Conservation (phyloP, 2,329 filamentous ascomycete genomes). For the Colletotrichum sp. region DNA sequence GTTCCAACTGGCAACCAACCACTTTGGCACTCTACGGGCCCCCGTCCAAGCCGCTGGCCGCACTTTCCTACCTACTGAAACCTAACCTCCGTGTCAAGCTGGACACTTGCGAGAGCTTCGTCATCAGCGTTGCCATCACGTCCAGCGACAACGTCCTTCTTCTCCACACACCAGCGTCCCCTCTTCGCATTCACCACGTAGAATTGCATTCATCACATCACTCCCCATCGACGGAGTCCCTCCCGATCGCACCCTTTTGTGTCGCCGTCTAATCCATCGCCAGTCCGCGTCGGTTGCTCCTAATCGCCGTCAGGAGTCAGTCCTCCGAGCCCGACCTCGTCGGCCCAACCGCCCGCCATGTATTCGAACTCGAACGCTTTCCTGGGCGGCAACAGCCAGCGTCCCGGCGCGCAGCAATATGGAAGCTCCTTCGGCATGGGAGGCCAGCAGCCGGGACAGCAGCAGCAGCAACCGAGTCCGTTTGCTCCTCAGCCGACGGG, state of each 20-base stretch:
- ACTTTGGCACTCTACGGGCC: not conserved
- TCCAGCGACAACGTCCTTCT: not conserved
- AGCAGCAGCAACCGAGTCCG: constrained; percentile 55
- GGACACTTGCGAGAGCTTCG: constrained; percentile 24
- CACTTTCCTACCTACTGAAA: constrained; percentile 21
- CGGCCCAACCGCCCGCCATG: constrained; percentile 58
- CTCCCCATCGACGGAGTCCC: constrained; percentile 3
- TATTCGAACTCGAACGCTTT: constrained; percentile 90
- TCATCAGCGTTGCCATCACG: constrained; percentile 21
- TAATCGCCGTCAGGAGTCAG: constrained; percentile 7
- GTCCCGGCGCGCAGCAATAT: constrained; percentile 70
- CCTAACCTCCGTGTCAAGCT: constrained; percentile 24
- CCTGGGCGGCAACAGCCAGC: constrained; percentile 80
- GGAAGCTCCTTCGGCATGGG: constrained; percentile 53
- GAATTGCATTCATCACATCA: not conserved
- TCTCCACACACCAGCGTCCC: not conserved
- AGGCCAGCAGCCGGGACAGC: constrained; percentile 48
- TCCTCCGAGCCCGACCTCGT: constrained; percentile 7
- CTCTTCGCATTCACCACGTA: not conserved
- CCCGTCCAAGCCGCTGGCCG: constrained; percentile 20
- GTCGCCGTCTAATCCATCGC: not conserved
- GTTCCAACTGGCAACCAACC: constrained; percentile 19
- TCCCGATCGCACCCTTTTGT: constrained; percentile 1
- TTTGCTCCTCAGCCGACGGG: constrained; percentile 67
- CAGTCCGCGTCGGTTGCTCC: not conserved